phyloP scores from a whole-genome alignment of 1,284 basidiomycete species.

The Ceratobasidium papillatum region DNA sequence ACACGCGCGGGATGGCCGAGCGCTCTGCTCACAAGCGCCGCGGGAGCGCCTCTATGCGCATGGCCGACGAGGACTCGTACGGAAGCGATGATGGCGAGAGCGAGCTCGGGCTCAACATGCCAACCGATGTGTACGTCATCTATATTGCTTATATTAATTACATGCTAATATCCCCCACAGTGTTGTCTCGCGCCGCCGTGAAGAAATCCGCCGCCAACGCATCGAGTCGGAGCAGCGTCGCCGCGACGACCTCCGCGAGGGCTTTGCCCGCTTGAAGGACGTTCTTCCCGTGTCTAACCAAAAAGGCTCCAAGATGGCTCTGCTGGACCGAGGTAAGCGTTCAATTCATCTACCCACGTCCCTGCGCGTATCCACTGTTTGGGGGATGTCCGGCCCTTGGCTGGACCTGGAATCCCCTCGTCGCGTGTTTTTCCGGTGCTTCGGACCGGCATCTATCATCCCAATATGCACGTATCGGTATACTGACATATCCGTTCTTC shows the following conservation, averaged over 20 bases:
- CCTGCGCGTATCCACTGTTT: slow-evolving; percentile 9
- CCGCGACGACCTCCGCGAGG: slow-evolving; percentile 85
- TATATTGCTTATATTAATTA: neutral
- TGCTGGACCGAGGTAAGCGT: slow-evolving; percentile 81
- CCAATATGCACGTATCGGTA: neutral
- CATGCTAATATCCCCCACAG: slow-evolving; percentile 29
- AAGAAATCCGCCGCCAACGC: slow-evolving; percentile 84
- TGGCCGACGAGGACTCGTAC: slow-evolving; percentile 42
- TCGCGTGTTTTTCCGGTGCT: slow-evolving; percentile 17
- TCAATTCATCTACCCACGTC: slow-evolving; percentile 26
- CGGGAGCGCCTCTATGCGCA: slow-evolving; percentile 29
- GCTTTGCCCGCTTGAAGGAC: slow-evolving; percentile 85
- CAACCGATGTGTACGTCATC: slow-evolving; percentile 41
- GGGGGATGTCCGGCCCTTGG: slow-evolving; percentile 9
- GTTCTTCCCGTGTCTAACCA: slow-evolving; percentile 85
- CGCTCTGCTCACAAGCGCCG: slow-evolving; percentile 21
- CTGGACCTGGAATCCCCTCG: neutral
- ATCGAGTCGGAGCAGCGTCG: slow-evolving; percentile 87
- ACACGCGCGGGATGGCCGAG: slow-evolving; percentile 38
- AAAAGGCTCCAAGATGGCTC: slow-evolving; percentile 87
- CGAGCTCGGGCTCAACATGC: slow-evolving; percentile 31
- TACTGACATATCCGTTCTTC: slow-evolving; percentile 25
- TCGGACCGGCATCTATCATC: slow-evolving; percentile 31
- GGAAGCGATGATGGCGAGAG: slow-evolving; percentile 43
- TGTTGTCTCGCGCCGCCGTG: slow-evolving; percentile 61